Evolutionary conservation across 176 grass and related monocot genomes (phyloP), one percentile per base, ranked within the genome.

Genomic region (Oryza nivara): DNA sequence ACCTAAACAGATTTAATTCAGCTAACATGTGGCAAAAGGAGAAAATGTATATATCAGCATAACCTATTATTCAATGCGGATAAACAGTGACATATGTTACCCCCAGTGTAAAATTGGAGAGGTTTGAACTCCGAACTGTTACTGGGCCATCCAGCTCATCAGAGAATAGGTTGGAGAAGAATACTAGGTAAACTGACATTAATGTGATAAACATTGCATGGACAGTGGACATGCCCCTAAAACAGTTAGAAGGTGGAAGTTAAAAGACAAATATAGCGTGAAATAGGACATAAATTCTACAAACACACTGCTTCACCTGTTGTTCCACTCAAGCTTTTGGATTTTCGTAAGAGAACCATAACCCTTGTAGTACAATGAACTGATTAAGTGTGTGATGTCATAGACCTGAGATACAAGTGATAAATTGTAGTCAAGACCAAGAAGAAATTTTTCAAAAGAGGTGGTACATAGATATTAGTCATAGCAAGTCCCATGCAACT

Each of bases 281-380:
- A 79, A 79, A 74, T 19, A 68, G 38, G 72, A 82, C 72, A 85
- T 15, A 85, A 41, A 22, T 44, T 83, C 71, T 84, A 58, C 28
- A 67, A 13, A 22, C 40, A 78, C 20, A 73, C 1, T 13, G 60
- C 12, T 76, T 75, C 56, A 96, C 96, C 96, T 89, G 71, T 96
- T 99, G 90, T 94, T 99, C 96, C 96, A 99, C 83, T 99, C 93
- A 85, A 99, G 89, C 84, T 91, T 90, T 77, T 99, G 91, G 80
- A 68, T 81, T 85, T 99, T 96, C 72, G 89, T 96, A 84, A 99
- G 96, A 81, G 96, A 99, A 71, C 88, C 74, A 83, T 96, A 99
- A 74, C 89, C 77, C 80, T 99, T 96, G 86, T 76, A 99, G 82
- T 94, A 99, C 67, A 93, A 89, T 77, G 89, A 90, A 78, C 91